Conservation (phyloP, 116 monocot genomes). For the Zostera marina region DNA sequence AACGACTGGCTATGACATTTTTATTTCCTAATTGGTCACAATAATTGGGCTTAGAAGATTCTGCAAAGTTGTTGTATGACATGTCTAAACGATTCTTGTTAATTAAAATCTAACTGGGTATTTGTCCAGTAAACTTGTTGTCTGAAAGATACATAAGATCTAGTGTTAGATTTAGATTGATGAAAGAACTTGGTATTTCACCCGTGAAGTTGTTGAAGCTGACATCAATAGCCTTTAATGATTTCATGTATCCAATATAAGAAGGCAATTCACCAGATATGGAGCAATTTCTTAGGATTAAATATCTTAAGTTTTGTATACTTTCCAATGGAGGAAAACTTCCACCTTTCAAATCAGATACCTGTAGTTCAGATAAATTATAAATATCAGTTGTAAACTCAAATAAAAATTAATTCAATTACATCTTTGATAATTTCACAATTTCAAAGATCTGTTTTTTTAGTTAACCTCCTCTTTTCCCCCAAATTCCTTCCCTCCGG, state of each 20-base stretch:
- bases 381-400: no score
- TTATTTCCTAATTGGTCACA: slow-evolving; percentile 11
- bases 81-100: not conserved
- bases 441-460: no score
- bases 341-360: slow-evolving; percentile 17
- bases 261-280: not conserved
- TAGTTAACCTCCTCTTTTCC: no score
- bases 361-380: no score
- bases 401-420: no score
- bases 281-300: slow-evolving; percentile 5
- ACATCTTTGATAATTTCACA: no score
- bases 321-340: slow-evolving; percentile 8
- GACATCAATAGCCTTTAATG: slow-evolving; percentile 11
- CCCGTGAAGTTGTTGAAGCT: no score
- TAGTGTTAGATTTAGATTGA: no score
- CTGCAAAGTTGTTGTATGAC: not conserved
- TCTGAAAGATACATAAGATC: slow-evolving; percentile 1
- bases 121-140: not conserved
- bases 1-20: slow-evolving; percentile 40
- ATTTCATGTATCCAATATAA: slow-evolving; percentile 14
- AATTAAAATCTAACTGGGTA: not conserved
- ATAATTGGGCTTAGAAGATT: not conserved
- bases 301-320: not conserved
- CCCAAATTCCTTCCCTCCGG: no score
- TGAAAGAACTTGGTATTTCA: no score